Percentiles rank a stretch among this genome's conserved stretches.
These are phyloP conservation scores for Rhodotorula sp. DNA, from an alignment of 1,284 basidiomycete species.

Conservation along the genomic window DNA sequence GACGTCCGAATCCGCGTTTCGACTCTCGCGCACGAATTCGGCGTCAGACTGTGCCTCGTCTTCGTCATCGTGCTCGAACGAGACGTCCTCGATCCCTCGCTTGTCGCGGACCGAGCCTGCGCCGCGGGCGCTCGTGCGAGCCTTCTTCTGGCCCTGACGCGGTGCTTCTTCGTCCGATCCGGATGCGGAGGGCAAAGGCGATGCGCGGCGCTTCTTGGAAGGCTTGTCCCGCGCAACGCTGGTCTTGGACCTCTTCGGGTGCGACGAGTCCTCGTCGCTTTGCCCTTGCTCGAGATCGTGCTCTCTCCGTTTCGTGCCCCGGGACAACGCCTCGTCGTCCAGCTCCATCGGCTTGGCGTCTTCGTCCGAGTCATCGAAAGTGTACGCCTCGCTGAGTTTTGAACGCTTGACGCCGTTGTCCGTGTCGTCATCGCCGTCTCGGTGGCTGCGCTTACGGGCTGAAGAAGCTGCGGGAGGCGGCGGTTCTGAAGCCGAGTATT, in stretches of 20 bases:
- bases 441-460: constrained; percentile 9
- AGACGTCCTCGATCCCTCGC: constrained; percentile 20
- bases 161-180: too few species aligned
- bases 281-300: background rate
- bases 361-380: constrained; percentile 11
- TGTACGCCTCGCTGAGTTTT: background rate
- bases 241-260: background rate
- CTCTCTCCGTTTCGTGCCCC: constrained; percentile 2
- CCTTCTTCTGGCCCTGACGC: constrained; percentile 15
- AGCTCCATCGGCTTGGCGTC: constrained; percentile 22
- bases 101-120: constrained; percentile 16
- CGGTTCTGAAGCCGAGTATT: background rate
- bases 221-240: background rate
- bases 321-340: background rate
- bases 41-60: background rate
- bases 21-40: background rate
- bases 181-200: background rate
- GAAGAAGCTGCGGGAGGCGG: background rate
- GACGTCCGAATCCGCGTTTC: constrained; percentile 35
- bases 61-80: background rate
- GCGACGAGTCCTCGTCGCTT: background rate
- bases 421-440: background rate
- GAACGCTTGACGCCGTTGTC: constrained; percentile 8
- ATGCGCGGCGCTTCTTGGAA: constrained; percentile 8
- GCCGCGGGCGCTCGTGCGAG: constrained; percentile 8